Percentiles rank a stretch among this genome's conserved stretches.
These are phyloP conservation scores for Astraeus odoratus DNA, from an alignment of 768 basidiomycete genomes.

Conservation along the genomic window DNA sequence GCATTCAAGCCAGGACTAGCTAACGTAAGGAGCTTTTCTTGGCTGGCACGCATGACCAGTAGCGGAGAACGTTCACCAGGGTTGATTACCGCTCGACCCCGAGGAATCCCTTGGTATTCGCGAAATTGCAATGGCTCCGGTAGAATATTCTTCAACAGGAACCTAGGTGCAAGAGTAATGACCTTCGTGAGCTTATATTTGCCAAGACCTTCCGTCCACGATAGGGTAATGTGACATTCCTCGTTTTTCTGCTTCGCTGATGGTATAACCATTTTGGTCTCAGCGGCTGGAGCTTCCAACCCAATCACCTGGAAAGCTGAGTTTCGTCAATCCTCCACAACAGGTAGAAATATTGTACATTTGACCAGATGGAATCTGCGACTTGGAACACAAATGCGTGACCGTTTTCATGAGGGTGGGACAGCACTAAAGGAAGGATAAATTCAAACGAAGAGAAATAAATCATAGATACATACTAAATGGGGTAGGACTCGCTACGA, in stretches of 20 bases:
- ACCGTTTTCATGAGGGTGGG: slow-evolving; percentile 71
- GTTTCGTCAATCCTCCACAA: slow-evolving; percentile 4
- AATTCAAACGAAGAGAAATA: slow-evolving; percentile 5
- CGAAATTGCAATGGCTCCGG: slow-evolving; percentile 66
- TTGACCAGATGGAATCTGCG: slow-evolving; percentile 85
- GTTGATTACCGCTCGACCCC: slow-evolving; percentile 51
- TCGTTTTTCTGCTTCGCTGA: slow-evolving; percentile 56
- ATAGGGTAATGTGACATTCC: slow-evolving; percentile 77
- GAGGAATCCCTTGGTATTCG: slow-evolving; percentile 71
- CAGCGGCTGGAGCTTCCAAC: slow-evolving; percentile 89
- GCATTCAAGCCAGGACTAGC: slow-evolving; percentile 82
- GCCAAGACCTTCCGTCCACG: slow-evolving; percentile 90
- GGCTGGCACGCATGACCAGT: slow-evolving; percentile 55
- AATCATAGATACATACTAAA: slow-evolving; percentile 55
- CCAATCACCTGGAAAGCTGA: slow-evolving; percentile 54
- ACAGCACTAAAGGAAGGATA: slow-evolving; percentile 57
- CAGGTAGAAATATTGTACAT: slow-evolving; percentile 36
- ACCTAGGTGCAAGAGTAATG: slow-evolving; percentile 85
- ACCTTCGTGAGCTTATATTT: slow-evolving; percentile 97
- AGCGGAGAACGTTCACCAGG: slow-evolving; percentile 67
- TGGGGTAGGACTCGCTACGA: slow-evolving; percentile 52
- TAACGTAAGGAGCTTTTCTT: slow-evolving; percentile 73
- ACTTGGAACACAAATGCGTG: slow-evolving; percentile 81
- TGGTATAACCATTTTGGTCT: slow-evolving; percentile 70
- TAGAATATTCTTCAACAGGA: slow-evolving; percentile 81